Base-by-base conservation (phyloP, 768 basidiomycete species). In the Leccinum subgranulosum region DNA sequence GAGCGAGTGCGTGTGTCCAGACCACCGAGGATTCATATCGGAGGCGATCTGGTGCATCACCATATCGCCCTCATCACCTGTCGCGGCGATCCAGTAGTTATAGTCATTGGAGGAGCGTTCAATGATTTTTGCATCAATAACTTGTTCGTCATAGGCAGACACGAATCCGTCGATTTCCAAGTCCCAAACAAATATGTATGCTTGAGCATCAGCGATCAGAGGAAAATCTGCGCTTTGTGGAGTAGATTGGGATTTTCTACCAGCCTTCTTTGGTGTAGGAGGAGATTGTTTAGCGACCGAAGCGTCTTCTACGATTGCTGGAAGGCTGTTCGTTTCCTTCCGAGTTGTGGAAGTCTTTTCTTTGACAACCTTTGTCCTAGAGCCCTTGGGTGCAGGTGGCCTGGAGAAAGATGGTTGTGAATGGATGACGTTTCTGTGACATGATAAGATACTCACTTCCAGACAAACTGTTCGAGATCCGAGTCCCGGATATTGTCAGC, bases 391-490 rank as follows among this genome's bases (percentile, higher is more conserved):
- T 53, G 62, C 58, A 53, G 71, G 63, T 14, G 67, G 64, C 31
- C 70, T 67, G 39, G 56, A 66, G 17, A 60, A 29, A 25, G 21
- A 39, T 25, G 3, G 43, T 15, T 21, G 31, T 51, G 28, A 60
- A 36, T 15, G 25, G 11, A 57, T 21, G 48, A 34, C 25, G 31
- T 27, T 31, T 34, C 34, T 41, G 29, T 1, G 1, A 23, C 14
- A 47, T 39, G 33, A 33, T 23, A n/a, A 51, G n/a, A 19, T 23
- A 81, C 89, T 73, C 64, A 94, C 90, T 81, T 81, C 83, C 87
- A 90, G 21, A 90, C 84, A 66, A 98, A 92, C 66, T 91, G 83
- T 31, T 87, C 83, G 34, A 98, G 76, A 31, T 90, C 85, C 1
- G 78, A 73, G 64, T 92, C 88, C 29, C 70, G 72, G 17, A 87